These are phyloP conservation scores for Naganishia vishniacii DNA, from an alignment of 768 basidiomycete species.

Conservation along the genomic window DNA sequence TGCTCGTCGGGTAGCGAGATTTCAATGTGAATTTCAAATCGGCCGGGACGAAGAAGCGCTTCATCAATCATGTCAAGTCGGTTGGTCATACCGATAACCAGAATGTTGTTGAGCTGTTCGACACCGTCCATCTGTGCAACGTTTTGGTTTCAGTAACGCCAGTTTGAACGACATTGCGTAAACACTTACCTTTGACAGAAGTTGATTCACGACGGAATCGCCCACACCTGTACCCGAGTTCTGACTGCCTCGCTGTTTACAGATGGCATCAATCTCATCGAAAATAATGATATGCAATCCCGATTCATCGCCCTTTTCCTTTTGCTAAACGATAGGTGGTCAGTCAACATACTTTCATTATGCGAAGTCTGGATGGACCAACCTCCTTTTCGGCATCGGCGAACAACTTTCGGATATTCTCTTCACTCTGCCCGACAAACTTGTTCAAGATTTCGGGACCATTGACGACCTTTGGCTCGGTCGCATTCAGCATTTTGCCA, in stretches of 20 bases:
- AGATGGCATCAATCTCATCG: slow-evolving; percentile 96
- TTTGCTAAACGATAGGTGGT: slow-evolving; percentile 61
- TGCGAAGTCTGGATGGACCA: slow-evolving; percentile 30
- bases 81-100: slow-evolving; percentile 99
- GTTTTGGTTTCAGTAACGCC: neutral
- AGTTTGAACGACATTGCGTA: slow-evolving; percentile 7
- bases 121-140: slow-evolving; percentile 88
- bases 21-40: slow-evolving; percentile 99
- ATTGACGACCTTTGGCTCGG: slow-evolving; percentile 96
- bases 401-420: slow-evolving; percentile 95
- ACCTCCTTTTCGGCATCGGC: slow-evolving; percentile 98
- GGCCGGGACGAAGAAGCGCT: slow-evolving; percentile 90
- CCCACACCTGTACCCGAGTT: slow-evolving; percentile 90
- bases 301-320: slow-evolving; percentile 93
- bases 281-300: slow-evolving; percentile 99
- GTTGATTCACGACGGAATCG: slow-evolving; percentile 97
- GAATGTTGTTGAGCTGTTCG: slow-evolving; percentile 95
- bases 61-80: slow-evolving; percentile 98
- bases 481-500: slow-evolving; percentile 96
- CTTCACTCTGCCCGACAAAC: slow-evolving; percentile 93
- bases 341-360: slow-evolving; percentile 3
- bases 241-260: slow-evolving; percentile 94
- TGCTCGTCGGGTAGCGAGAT: slow-evolving; percentile 93
- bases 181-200: slow-evolving; percentile 76
- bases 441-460: slow-evolving; percentile 97